Conservation (phyloP, 2,329 filamentous ascomycete species). For the Xylaria arbuscula region DNA sequence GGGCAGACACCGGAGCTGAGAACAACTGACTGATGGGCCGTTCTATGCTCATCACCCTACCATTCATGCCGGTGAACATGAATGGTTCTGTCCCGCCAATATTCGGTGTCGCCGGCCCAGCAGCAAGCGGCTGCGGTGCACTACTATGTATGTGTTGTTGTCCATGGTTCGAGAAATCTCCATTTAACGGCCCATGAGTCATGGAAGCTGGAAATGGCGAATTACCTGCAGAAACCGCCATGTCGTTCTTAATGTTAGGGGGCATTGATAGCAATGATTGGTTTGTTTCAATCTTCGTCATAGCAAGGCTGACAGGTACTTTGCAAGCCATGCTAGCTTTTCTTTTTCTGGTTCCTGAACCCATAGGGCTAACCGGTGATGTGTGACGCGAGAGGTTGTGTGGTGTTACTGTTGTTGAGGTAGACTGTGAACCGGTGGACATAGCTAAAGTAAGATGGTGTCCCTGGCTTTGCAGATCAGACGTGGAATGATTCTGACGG, state of each 20-base stretch:
- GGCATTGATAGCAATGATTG: constrained; percentile 55
- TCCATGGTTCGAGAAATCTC: constrained; percentile 50
- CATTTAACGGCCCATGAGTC: constrained; percentile 56
- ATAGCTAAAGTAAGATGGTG: constrained; percentile 58
- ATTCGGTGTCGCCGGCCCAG: constrained; percentile 74
- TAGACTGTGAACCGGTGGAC: constrained; percentile 52
- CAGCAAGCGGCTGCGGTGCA: constrained; percentile 58
- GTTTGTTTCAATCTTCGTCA: constrained; percentile 81
- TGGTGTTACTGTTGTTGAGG: constrained; percentile 58
- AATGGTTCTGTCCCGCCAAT: constrained; percentile 63
- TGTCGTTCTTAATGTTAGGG: constrained; percentile 47
- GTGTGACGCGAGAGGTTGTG: constrained; percentile 76
- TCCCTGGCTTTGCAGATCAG: constrained; percentile 71
- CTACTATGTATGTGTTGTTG: constrained; percentile 44
- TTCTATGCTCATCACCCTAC: constrained; percentile 73
- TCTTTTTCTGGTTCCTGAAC: constrained; percentile 80
- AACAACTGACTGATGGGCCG: constrained; percentile 72
- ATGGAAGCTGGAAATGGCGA: constrained; percentile 66
- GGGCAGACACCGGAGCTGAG: constrained; percentile 77
- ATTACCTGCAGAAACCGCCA: constrained; percentile 54
- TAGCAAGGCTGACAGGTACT: constrained; percentile 77
- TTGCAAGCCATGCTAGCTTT: constrained; percentile 79
- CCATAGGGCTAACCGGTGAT: constrained; percentile 73
- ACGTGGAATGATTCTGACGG: constrained; percentile 68
- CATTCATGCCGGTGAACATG: constrained; percentile 66